Evolutionary conservation across 2,329 filamentous ascomycete species (phyloP), one percentile per base, ranked within the genome.

Genomic region (Fusarium multiceps): DNA sequence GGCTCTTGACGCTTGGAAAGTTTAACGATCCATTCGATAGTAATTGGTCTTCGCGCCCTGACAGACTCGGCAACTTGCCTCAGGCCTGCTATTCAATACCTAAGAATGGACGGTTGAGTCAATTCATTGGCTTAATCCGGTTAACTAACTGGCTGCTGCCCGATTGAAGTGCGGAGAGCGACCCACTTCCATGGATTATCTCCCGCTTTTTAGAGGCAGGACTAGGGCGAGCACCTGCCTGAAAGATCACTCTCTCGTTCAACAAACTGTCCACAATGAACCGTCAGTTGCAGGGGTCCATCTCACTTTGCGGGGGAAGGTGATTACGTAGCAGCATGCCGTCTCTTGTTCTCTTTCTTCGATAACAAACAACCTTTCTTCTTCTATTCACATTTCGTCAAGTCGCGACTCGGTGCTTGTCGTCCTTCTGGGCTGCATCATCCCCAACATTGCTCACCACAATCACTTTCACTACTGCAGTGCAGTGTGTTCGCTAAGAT

Each of bases 291-390:
- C 63, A 71, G 63, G 63, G 63, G 54, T 54, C 47, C 63, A 49
- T 61, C 42, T 58, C 42, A 50, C 62, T 63, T 59, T 63, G 71
- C 61, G 68, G 65, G 71, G 72, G 55, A 53, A 28, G 48, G 25
- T 58, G 49, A 72, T 69, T 69, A 69, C 43, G 48, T 42, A 51
- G 34, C 46, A 55, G 27, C 54, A 42, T 37, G 18, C 34, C 18
- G 34, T 51, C 32, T 37, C 53, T 46, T 49, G n/a, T 45, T 43
- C 53, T 48, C 46, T 40, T 47, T 40, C 28, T 43, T 47, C 25
- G 32, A 18, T 23, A 45, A 41, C 25, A 53, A 53, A 40, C 11
- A 34, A 54, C 32, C 23, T 20, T 21, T 49, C 27, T 32, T 30
- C 18, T 28, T 18, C 41, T 46, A 28, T 41, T 27, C 23, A n/a